These are phyloP conservation scores for Corylus americana DNA, from an alignment of 306 rosid species.

Conservation along the genomic window DNA sequence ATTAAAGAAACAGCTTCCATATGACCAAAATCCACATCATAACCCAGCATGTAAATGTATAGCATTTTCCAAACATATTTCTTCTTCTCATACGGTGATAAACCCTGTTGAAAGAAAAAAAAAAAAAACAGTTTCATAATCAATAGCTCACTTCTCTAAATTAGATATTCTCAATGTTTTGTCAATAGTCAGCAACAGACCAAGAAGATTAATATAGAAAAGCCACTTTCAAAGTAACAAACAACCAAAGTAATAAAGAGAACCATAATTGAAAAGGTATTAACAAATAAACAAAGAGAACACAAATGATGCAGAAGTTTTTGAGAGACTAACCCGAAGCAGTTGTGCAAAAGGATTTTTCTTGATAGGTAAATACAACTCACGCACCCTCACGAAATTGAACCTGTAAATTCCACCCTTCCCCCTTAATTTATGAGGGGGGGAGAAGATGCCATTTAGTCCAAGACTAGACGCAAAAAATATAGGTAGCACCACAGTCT, in stretches of 20 bases:
- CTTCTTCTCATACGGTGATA: conserved; percentile 94
- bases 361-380: not conserved
- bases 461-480: not conserved
- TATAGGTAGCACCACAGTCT: not conserved
- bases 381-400: not conserved
- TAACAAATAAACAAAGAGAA: not conserved
- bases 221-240: not conserved
- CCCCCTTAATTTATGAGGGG: not conserved
- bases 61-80: conserved; percentile 99
- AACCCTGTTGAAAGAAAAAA: conserved; percentile 58
- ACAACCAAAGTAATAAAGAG: not conserved
- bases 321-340: not conserved
- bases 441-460: not conserved
- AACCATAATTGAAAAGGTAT: not conserved
- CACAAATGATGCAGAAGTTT: not conserved
- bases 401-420: not conserved
- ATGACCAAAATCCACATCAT: conserved; percentile 99
- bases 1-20: conserved; percentile 99
- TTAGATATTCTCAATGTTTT: conserved; percentile 1
- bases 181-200: not conserved
- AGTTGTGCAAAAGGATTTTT: not conserved
- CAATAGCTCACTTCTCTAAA: conserved; percentile 6
- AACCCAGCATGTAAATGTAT: conserved; percentile 93
- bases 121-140: conserved; percentile 8
- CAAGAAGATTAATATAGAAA: not conserved